phyloP scores from a whole-genome alignment of 768 basidiomycete species.

The Vararia minispora region DNA sequence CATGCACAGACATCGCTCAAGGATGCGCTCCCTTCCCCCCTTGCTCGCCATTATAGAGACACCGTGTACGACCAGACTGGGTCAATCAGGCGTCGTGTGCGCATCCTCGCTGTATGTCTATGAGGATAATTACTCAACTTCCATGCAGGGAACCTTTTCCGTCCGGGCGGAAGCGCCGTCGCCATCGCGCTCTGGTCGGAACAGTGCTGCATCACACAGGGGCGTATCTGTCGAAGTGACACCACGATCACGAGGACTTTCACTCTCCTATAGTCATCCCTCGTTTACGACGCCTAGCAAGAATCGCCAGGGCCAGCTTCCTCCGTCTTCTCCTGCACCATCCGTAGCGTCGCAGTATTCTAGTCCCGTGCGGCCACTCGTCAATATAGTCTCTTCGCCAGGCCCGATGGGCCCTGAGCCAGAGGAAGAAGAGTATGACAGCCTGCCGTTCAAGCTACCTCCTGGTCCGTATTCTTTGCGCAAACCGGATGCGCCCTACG shows the following conservation, averaged over 20 bases:
- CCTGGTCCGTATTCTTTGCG: conserved; percentile 70
- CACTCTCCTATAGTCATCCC: conserved; percentile 24
- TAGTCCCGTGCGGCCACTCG: conserved; percentile 46
- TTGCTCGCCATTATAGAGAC: conserved; percentile 14
- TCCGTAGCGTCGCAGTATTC: conserved; percentile 49
- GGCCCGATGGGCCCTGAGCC: conserved; percentile 63
- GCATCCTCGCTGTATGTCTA: conserved; percentile 4
- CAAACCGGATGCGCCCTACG: conserved; percentile 86
- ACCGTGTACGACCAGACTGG: conserved; percentile 12
- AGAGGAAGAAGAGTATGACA: conserved; percentile 52
- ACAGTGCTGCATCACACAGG: conserved; percentile 11
- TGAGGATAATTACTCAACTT: background rate
- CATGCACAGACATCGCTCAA: conserved; percentile 16
- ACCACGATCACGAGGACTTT: conserved; percentile 19
- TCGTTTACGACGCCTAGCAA: conserved; percentile 37
- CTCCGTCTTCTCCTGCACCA: conserved; percentile 53
- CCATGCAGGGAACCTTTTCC: conserved; percentile 7
- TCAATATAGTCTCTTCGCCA: conserved; percentile 78
- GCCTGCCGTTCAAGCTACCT: conserved; percentile 67
- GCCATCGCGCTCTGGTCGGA: conserved; percentile 11
- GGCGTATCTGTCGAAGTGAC: conserved; percentile 13
- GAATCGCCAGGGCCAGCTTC: conserved; percentile 35
- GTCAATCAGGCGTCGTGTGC: conserved; percentile 9
- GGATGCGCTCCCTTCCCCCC: conserved; percentile 31
- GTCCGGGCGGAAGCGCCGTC: conserved; percentile 13